phyloP scores from a whole-genome alignment of 2,329 filamentous ascomycete species.

The Mycosphaerella arachidis region DNA sequence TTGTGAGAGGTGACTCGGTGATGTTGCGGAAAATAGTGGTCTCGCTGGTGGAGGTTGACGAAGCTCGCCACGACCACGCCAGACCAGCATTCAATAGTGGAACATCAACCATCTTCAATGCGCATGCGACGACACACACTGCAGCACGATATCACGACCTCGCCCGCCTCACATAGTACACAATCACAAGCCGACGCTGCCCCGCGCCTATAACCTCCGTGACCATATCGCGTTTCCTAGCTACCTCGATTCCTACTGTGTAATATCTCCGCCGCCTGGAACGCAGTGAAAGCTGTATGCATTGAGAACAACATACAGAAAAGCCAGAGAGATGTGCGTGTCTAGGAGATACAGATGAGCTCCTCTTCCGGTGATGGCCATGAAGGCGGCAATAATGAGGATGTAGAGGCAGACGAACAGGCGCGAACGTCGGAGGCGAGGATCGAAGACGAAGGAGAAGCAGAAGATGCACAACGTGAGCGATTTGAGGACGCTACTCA shows the following conservation, averaged over 20 bases:
- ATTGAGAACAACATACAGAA: neutral
- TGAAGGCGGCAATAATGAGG: conserved; percentile 56
- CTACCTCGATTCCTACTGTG: neutral
- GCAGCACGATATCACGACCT: neutral
- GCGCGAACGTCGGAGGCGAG: conserved; percentile 21
- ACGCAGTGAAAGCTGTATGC: neutral
- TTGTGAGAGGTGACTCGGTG: neutral
- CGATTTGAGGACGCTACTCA: conserved; percentile 1
- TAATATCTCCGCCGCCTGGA: neutral
- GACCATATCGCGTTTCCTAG: neutral
- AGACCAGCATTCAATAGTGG: neutral
- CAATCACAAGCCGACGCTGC: neutral
- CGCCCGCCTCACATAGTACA: neutral
- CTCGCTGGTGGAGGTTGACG: neutral
- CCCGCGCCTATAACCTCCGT: neutral
- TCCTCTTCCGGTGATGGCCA: conserved; percentile 60
- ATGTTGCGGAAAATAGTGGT: neutral
- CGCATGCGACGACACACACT: neutral
- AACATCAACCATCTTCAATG: neutral
- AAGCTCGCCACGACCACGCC: neutral
- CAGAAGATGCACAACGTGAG: conserved; percentile 18
- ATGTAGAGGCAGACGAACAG: conserved; percentile 40
- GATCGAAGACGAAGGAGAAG: conserved; percentile 10
- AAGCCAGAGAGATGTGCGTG: conserved; percentile 50
- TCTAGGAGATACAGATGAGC: conserved; percentile 59